Base-by-base conservation (phyloP, 345 rosid species). In the Carallia pectinifolia region DNA sequence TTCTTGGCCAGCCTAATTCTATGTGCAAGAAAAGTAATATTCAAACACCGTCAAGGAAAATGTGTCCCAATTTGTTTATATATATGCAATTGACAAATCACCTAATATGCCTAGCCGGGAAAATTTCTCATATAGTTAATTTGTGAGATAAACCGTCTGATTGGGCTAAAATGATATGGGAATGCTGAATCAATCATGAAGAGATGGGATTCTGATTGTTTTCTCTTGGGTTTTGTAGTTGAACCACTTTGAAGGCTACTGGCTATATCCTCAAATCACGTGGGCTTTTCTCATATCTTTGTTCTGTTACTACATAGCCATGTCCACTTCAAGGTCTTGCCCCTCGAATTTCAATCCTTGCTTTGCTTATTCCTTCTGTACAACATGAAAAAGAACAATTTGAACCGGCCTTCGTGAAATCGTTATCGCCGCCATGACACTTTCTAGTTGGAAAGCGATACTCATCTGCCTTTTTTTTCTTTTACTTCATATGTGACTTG, bases 161-260 rank as follows among this genome's bases (percentile, higher is more conserved):
- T 73, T 74, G 76, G 87, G 29, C 54, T 72, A 58, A 59, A 58
- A 58, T 71, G 69, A 67, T 61, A 29, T 72, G 64, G 62, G 77
- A 82, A 79, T 69, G 74, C 66, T 48, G 66, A 79, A 73, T 68
- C 80, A 84, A 84, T 81, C 75, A 81, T 84, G 78, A 67, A 58
- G 78, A 63, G 63, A 78, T 76, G 78, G 76, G 81, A 77, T 76
- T 79, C 87, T 79, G 87, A 81, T 81, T 72, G 23, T 23, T 77
- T 81, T 70, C 77, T 36, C 67, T 52, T 9, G 79, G 72, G 68
- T 44, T 61, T 62, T 54, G 69, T 56, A 66, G 60, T 58, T 81
- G 80, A 80, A 77, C 83, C 76, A 72, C 71, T 61, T 77, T 53
- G 74, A 70, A 54, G 40, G 69, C 70, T 53, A 52, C 60, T 59